These are phyloP conservation scores for Pyrenochaeta sp. DNA, from an alignment of 2,329 filamentous ascomycete species.

Conservation along the genomic window DNA sequence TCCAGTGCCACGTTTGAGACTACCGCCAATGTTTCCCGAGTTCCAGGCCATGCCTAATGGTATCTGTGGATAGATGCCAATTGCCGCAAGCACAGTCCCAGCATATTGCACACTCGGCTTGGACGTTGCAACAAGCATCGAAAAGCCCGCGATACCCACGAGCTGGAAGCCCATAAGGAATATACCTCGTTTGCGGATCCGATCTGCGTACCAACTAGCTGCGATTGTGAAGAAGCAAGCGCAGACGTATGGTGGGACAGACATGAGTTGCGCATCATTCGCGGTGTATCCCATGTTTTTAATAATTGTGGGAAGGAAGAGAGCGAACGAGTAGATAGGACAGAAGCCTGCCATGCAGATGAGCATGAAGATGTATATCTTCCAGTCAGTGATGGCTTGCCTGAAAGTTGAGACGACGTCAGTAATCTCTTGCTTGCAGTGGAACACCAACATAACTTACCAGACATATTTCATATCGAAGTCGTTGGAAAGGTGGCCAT, in stretches of 20 bases:
- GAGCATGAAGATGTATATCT: conserved; percentile 54
- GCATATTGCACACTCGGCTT: conserved; percentile 44
- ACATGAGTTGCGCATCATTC: conserved; percentile 46
- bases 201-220: conserved; percentile 42
- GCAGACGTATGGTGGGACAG: conserved; percentile 68
- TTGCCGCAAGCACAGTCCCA: conserved; percentile 45
- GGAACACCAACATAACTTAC: too few relatives aligned
- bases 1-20: conserved; percentile 63
- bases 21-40: conserved; percentile 65
- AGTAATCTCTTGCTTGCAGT: too few relatives aligned
- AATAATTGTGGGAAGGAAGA: conserved; percentile 68
- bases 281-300: conserved; percentile 68
- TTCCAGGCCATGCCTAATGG: conserved; percentile 67
- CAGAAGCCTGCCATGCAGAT: conserved; percentile 52
- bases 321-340: conserved; percentile 56
- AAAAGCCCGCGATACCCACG: conserved; percentile 64
- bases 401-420: too few relatives aligned
- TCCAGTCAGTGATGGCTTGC: conserved; percentile 52
- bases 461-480: conserved; percentile 50
- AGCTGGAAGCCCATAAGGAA: conserved; percentile 45
- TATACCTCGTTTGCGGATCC: conserved; percentile 37
- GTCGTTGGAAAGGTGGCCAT: conserved; percentile 58
- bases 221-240: conserved; percentile 48
- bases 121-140: conserved; percentile 38
- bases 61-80: conserved; percentile 64